Evolutionary conservation across 1,284 basidiomycete species (phyloP).

Genomic region (Porphyrellus sp.): DNA sequence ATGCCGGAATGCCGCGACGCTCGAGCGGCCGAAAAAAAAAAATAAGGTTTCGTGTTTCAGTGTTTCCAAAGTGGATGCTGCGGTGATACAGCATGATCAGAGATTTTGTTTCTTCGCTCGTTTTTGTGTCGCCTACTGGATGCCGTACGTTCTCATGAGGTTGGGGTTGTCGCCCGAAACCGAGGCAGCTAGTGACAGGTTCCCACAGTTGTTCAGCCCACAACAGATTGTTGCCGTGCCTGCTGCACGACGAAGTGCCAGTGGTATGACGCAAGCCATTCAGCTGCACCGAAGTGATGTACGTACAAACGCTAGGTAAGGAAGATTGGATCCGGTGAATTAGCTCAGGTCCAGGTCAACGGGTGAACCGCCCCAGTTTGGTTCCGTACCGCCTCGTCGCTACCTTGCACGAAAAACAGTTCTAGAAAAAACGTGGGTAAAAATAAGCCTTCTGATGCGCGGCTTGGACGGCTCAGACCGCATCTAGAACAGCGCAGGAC

Average conservation of each 20-base stretch:
- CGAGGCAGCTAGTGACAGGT: neutral
- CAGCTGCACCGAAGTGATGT: neutral
- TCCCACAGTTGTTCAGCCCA: neutral
- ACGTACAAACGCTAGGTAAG: neutral
- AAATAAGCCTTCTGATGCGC: conserved; percentile 7
- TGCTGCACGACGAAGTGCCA: neutral
- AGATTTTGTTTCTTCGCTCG: neutral
- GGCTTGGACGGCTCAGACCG: neutral
- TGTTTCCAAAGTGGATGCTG: conserved; percentile 4
- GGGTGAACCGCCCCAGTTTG: conserved; percentile 12
- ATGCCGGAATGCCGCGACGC: neutral
- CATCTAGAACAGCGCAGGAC: neutral
- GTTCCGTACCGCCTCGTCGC: conserved; percentile 17
- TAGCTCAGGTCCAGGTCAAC: conserved; percentile 12
- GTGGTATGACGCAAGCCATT: neutral
- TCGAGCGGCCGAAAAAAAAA: conserved; percentile 1
- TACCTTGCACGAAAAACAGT: conserved; percentile 12
- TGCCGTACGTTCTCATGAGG: no score
- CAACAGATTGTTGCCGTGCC: neutral
- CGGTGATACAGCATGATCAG: neutral
- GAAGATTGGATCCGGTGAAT: conserved; percentile 10
- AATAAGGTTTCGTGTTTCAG: conserved; percentile 19
- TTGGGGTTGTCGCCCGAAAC: neutral
- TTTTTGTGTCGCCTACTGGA: neutral
- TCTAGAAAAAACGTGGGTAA: conserved; percentile 2